Conservation (phyloP, 1,284 basidiomycete genomes). For the Trichosporon ovoides region DNA sequence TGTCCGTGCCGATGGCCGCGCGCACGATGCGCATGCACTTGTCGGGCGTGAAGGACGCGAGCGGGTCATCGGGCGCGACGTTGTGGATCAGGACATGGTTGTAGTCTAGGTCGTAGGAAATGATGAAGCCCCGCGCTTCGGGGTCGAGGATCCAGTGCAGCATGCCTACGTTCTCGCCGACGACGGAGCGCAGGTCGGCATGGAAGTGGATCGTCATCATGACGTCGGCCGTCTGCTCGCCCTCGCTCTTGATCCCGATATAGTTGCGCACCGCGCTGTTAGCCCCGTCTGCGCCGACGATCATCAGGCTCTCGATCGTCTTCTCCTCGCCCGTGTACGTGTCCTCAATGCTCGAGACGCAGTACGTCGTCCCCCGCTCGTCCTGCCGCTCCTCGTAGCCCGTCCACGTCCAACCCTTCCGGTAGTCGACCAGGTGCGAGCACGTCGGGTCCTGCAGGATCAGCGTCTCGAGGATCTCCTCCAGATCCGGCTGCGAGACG, state of each 20-base stretch:
- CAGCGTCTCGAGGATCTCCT: conserved; percentile 18
- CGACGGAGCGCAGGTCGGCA: conserved; percentile 25
- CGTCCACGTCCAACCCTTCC: conserved; percentile 29
- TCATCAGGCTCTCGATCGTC: conserved; percentile 16
- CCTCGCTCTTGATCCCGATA: conserved; percentile 22
- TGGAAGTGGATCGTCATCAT: conserved; percentile 30
- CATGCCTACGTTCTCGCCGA: conserved; percentile 25
- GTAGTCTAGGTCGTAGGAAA: conserved; percentile 26
- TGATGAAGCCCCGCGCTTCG: conserved; percentile 27
- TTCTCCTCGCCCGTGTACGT: conserved; percentile 25
- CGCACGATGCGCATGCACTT: conserved; percentile 26
- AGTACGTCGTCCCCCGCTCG: conserved; percentile 11
- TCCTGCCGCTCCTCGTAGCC: conserved; percentile 18
- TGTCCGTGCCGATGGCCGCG: conserved; percentile 23
- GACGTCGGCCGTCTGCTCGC: conserved; percentile 26
- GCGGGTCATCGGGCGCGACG: conserved; percentile 20
- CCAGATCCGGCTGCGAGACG: conserved; percentile 29
- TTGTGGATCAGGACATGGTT: conserved; percentile 31
- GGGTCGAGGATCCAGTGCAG: conserved; percentile 32
- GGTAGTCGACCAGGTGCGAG: conserved; percentile 17
- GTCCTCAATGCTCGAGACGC: conserved; percentile 20
- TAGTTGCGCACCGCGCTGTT: conserved; percentile 24
- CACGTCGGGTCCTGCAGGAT: conserved; percentile 15
- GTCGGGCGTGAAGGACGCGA: conserved; percentile 21
- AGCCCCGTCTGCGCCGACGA: conserved; percentile 27